Base-by-base conservation (phyloP, 73 alveolate species). In the Paramecium caudatum region DNA sequence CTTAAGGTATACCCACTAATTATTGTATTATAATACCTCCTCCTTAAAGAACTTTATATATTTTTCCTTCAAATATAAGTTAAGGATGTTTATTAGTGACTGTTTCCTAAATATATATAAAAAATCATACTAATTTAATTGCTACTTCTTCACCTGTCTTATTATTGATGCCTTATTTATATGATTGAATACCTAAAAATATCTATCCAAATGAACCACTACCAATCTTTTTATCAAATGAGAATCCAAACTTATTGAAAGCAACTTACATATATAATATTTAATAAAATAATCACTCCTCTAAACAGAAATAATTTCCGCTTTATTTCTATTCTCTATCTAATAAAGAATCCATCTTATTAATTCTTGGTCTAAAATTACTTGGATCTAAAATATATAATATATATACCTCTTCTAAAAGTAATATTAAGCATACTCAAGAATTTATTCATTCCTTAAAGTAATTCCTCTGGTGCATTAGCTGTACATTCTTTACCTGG, bases 291-390 rank as follows among this genome's bases (percentile, higher is more conserved):
- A 39, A 21, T 87, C 94, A 94, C 47, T 95, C 98, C 81, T 97
- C 99, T 92, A 97, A 37, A 80, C 96, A 82, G 97, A 97, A 97
- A 91, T 94, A 96, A 91, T 94, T 93, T 46, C 99, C 99, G 32
- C 98, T 95, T 7, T 82, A 91, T 94, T 97, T 97, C 91, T 97
- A 98, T 91, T 97, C 99, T 82, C 97, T 96, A 86, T 97, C 99
- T 91, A 98, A 97, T 61, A 96, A 95, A 15, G 99, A 96, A 82
- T 98, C 98, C 27, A 94, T 46, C 91, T 98, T 98, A 96, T 98
- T 98, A 94, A 98, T 98, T 82, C 99, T 97, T 3, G 99, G 99
- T 43, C 99, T 94, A 97, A 91, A 98, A 91, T 97, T 98, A 27
- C 97, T 95, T 15, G 99, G 99, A 91, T 98, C 99, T 74, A 27